Evolutionary conservation across 495 filamentous ascomycete genomes (phyloP).

Genomic region (Aspergillus steynii): DNA sequence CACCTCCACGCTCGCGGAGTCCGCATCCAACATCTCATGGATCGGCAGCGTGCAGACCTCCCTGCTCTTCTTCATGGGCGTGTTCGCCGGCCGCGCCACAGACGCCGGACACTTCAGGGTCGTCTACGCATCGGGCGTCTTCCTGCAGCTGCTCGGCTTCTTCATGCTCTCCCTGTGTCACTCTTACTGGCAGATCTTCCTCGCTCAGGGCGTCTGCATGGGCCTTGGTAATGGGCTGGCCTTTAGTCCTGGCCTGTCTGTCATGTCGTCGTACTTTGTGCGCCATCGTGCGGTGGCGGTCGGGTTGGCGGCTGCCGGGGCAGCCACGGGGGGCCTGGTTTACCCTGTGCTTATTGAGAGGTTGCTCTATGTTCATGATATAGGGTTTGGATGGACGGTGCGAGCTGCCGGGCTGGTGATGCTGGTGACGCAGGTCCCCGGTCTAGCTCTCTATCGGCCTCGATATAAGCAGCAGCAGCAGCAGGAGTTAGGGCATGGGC

Average conservation of each 20-base stretch:
- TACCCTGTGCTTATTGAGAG: constrained; percentile 64
- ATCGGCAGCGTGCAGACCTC: constrained; percentile 44
- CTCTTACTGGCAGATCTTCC: constrained; percentile 49
- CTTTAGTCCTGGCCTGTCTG: constrained; percentile 58
- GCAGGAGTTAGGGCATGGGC: too few species aligned
- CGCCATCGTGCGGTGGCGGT: constrained; percentile 60
- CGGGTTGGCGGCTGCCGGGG: constrained; percentile 59
- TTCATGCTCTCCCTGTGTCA: constrained; percentile 56
- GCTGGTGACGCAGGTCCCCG: constrained; percentile 45
- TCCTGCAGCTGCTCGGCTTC: constrained; percentile 55
- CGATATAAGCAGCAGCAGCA: constrained; percentile 54
- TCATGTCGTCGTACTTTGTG: constrained; percentile 70
- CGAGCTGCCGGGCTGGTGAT: constrained; percentile 65
- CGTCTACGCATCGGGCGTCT: constrained; percentile 44
- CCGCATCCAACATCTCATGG: constrained; percentile 63
- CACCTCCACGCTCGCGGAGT: constrained; percentile 34
- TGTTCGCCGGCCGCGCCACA: constrained; percentile 55
- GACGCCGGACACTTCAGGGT: constrained; percentile 59
- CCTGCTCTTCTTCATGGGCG: constrained; percentile 29
- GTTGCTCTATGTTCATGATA: constrained; percentile 47
- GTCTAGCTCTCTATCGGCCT: constrained; percentile 51
- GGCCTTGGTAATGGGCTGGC: constrained; percentile 66
- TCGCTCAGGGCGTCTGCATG: constrained; percentile 67
- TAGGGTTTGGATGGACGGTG: constrained; percentile 74
- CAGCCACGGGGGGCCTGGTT: constrained; percentile 65